Evolutionary conservation across 495 filamentous ascomycete species (phyloP), one percentile per base, ranked within the genome.

Genomic region (Annulohypoxylon bovei): DNA sequence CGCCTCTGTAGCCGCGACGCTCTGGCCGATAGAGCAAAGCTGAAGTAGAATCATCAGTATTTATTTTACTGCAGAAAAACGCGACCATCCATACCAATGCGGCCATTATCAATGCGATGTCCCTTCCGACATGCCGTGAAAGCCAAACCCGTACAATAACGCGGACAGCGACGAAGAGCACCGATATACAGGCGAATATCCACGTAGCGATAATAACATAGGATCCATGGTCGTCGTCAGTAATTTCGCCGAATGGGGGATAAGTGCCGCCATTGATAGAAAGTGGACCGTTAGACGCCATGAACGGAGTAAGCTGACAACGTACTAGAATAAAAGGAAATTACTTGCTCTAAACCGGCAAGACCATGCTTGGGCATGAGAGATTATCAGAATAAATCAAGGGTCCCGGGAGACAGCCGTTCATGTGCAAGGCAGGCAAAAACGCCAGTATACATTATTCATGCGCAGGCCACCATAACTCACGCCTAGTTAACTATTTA

Each of bases 131-230:
- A 9, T 40, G 18, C 16, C 35, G 27, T 9, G 53, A 57, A 9
- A 22, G 16, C 53, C 53, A 57, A 18, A 12, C 25, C 25, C 53
- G 53, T 37, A 57, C 3, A 18, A 39, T 39, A 16, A 57, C 53
- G 39, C 61, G 61, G 25, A 62, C 67, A 12, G 56, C 54, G 5
- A 70, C 46, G 20, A 62, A 56, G 16, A 70, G 50, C n/a, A 33
- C 61, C 49, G 49, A 40, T 14, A 70, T 62, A 18, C 67, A 70
- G 28, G 56, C 59, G 25, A 70, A 33, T 18, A 70, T 60, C 67
- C 67, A 70, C 20, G 47, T 65, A 20, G 67, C 52, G 12, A 70
- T 62, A n/a, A 70, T 59, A n/a, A 70, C 50, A 18, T n/a, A 44
- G 28, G 67, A 28, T 25, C 67, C 67, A 66, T 70, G 67, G 32